Evolutionary conservation across 148 eudicot species (phyloP), one percentile per base, ranked within the genome.

Genomic region (Vaccinium darrowii): DNA sequence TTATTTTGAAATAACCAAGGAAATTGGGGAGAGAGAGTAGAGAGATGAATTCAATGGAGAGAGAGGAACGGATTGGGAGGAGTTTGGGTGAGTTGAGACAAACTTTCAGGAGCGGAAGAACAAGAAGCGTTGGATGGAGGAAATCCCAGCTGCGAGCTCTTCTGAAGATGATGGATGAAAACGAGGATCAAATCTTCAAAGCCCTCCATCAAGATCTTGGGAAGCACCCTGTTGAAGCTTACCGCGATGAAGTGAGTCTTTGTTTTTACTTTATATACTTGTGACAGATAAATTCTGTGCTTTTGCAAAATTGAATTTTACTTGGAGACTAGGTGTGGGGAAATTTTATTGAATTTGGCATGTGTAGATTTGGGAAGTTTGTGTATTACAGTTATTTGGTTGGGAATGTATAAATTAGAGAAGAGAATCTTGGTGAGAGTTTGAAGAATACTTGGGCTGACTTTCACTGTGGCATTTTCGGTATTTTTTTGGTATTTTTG

Each of bases 191-290:
- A 49, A 90, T 93, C 52, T 91, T 91, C 21, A 86, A 88, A 86
- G 97, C 93, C 1, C 93, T 96, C 75, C 62, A 82, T 54, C 83
- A 87, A 30, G 99, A 96, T 88, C 93, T 96, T 82, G 93, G 94
- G 2, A 96, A 96, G 84, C 87, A 88, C 76, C 89, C 91, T 1
- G 85, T 90, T 75, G 99, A 96, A 88, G 86, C 89, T 63, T 94
- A 85, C 84, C 94, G 95, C 75, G 99, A 96, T 78, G 99, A 96
- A 93, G 99, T 93, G 85, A 30, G 62, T 43, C 21, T 27, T 15
- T 21, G 47, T 43, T 43, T 43, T 43, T 43, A 0, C 6, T 33
- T 33, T 33, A 1, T 33, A 4, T 43, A 43, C 47, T 4, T 43
- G 0, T 43, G 5, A 43, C 47, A 4, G 6, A 43, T 4, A 43